phyloP scores from a whole-genome alignment of 768 basidiomycete species.

The Pisolithus albus region DNA sequence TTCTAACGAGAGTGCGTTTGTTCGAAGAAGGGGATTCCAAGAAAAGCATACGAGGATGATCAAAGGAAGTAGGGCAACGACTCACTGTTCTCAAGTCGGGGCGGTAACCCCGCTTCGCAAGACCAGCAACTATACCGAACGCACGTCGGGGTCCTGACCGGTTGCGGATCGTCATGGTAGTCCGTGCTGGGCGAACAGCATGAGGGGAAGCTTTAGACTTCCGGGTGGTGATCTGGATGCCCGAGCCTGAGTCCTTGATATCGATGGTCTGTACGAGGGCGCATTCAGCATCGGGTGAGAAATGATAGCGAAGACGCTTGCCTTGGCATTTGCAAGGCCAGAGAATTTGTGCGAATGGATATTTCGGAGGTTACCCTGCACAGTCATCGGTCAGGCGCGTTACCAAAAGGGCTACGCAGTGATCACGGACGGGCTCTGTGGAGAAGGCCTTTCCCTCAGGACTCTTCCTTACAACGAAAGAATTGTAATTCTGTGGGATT shows the following conservation, averaged over 20 bases:
- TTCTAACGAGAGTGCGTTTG: constrained; percentile 84
- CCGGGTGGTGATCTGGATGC: constrained; percentile 56
- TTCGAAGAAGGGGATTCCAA: background rate
- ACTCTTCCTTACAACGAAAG: constrained; percentile 76
- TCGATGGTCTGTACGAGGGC: constrained; percentile 49
- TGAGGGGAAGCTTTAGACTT: constrained; percentile 54
- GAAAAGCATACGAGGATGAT: too few relatives aligned
- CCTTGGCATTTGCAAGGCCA: constrained; percentile 81
- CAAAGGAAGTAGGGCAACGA: constrained; percentile 6
- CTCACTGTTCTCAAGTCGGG: constrained; percentile 74
- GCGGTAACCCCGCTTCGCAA: constrained; percentile 65
- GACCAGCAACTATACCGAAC: constrained; percentile 52
- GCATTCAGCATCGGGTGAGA: background rate
- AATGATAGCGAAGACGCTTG: constrained; percentile 19
- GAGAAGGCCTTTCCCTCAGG: constrained; percentile 74
- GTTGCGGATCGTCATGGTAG: constrained; percentile 51
- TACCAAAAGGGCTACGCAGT: background rate
- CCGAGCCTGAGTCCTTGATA: constrained; percentile 47
- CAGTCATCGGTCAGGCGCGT: constrained; percentile 1
- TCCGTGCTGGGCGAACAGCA: constrained; percentile 42
- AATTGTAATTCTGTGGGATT: constrained; percentile 62
- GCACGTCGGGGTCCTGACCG: constrained; percentile 69
- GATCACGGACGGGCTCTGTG: constrained; percentile 63
- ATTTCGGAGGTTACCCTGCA: constrained; percentile 79
- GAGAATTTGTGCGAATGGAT: constrained; percentile 91